Conservation (phyloP, 495 filamentous ascomycete genomes). For the Penicillium desertorum region DNA sequence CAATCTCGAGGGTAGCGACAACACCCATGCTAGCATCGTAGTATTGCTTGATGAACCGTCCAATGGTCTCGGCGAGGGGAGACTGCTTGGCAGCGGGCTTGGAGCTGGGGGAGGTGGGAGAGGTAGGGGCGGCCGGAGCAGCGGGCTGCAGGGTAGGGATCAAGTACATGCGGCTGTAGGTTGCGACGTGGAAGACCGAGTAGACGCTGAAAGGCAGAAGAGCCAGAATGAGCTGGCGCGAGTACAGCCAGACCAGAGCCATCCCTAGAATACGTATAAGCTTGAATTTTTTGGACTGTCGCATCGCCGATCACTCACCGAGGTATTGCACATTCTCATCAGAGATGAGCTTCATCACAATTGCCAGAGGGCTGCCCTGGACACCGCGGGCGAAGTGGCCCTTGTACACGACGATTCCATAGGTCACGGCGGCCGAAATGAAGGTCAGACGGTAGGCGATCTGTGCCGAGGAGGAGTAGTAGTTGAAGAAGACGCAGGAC, state of each 20-base stretch:
- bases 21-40: constrained; percentile 88
- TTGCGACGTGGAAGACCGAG: constrained; percentile 96
- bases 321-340: constrained; percentile 99
- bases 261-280: constrained; percentile 58
- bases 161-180: constrained; percentile 58
- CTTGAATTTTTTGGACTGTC: constrained; percentile 1
- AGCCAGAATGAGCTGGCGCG: constrained; percentile 82
- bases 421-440: constrained; percentile 81
- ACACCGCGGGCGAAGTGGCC: constrained; percentile 77
- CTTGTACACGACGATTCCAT: constrained; percentile 99
- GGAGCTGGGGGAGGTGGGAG: constrained; percentile 53
- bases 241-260: constrained; percentile 94
- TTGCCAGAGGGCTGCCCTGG: constrained; percentile 58
- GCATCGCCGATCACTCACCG: constrained; percentile 55
- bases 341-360: constrained; percentile 60
- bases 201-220: constrained; percentile 95
- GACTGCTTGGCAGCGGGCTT: constrained; percentile 63
- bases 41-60: constrained; percentile 93
- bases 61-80: constrained; percentile 75
- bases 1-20: constrained; percentile 72
- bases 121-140: constrained; percentile 42
- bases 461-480: constrained; percentile 66
- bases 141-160: constrained; percentile 52
- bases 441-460: constrained; percentile 90
- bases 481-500: constrained; percentile 82